phyloP scores from a whole-genome alignment of 2,329 filamentous ascomycete genomes.

The Endothia cerciana region DNA sequence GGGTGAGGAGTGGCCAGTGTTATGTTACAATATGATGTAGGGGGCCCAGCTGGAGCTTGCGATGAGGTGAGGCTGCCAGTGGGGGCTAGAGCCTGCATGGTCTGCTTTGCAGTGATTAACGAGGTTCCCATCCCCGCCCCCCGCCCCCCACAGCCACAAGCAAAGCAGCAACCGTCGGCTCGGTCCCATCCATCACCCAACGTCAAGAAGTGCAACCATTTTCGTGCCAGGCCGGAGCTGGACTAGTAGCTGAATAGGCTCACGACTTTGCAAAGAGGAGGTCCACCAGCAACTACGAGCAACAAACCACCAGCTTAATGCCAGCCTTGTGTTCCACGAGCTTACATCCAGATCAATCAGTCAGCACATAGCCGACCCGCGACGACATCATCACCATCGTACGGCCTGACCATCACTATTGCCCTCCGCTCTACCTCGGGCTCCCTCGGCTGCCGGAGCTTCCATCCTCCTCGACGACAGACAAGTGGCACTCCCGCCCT shows the following conservation, averaged over 20 bases:
- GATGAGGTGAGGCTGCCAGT: not conserved
- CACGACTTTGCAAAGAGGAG: not conserved
- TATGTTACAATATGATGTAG: not conserved
- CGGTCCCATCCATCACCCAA: not conserved
- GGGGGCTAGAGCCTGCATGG: not conserved
- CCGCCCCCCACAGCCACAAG: not conserved
- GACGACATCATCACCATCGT: not conserved
- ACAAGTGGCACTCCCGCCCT: not conserved
- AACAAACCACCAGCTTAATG: slow-evolving; percentile 17
- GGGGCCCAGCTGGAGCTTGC: not conserved
- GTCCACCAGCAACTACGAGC: not conserved
- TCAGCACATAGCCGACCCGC: slow-evolving; percentile 9
- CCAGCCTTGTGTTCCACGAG: not conserved
- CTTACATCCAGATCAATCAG: not conserved
- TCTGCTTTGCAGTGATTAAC: not conserved
- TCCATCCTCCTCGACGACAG: not conserved
- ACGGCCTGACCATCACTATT: slow-evolving; percentile 13
- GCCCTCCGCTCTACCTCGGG: not conserved
- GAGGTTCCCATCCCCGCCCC: not conserved
- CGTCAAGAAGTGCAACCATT: slow-evolving; percentile 8
- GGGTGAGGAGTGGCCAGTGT: no score
- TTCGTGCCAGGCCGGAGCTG: slow-evolving; percentile 7
- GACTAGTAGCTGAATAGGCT: not conserved
- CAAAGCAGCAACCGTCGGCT: not conserved
- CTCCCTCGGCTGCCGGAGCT: not conserved